Base-by-base conservation (phyloP, 805 yeast species). In the Cyberlindnera mississippiensis region DNA sequence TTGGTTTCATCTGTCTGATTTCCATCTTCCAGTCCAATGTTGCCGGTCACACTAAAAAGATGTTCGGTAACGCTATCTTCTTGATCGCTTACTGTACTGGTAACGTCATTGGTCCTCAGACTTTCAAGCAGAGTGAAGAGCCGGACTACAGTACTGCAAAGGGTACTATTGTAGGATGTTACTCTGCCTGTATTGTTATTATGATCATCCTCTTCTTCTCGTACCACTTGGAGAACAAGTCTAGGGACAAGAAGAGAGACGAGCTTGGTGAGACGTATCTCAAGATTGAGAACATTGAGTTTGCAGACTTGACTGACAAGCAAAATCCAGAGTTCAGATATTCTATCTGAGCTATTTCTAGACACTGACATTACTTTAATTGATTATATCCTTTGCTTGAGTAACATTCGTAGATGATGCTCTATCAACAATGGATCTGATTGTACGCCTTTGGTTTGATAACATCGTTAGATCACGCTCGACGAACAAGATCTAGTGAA, bases 1-100 rank as follows among this genome's bases (percentile, higher is more conserved):
- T 67, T 3, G 57, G 67, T 11, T 60, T 60, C 44, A 61, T 63
- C 39, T 63, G 68, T 48, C 52, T 60, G 11, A 38, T 61, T 6
- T 60, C 70, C 6, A 52, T 59, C 33, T 59, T 68, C 40, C 61
- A 66, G 22, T 65, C 76, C 3, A 72, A 84, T 57, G 73, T 80
- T 28, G 80, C 89, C 2, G 93, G 93, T 11, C 75, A 78, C 48
- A 82, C 90, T n/a, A 85, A 85, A 61, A 79, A 82, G 52, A 69
- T 79, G 50, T 71, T 78, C 5, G 71, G 77, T 20, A 75, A 77
- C 40, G 81, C 82, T 6, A 59, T 80, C 28, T 72, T 72, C 36
- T 69, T 84, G 60, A 70, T 83, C 44, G 82, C 78, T 5, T 85
- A 81, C 57, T 78, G 85, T 31, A 73, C 77, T 34, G 85, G 87